Conservation (phyloP, 768 basidiomycete species). For the Pulveroboletus sp. region DNA sequence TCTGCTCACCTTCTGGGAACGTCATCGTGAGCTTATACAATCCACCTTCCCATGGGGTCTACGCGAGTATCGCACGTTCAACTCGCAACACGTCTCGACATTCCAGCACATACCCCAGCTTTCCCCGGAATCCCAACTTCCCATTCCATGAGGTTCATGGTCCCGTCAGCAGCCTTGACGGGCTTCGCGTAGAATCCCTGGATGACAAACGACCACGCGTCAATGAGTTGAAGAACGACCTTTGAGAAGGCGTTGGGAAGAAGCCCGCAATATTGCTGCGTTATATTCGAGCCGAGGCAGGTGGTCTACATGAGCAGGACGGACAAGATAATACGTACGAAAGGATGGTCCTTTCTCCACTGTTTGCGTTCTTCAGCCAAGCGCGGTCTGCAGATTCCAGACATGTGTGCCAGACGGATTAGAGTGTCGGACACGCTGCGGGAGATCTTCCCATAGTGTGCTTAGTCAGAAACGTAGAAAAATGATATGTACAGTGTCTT, state of each 20-base stretch:
- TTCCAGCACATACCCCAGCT: slow-evolving; percentile 55
- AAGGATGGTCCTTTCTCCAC: slow-evolving; percentile 98
- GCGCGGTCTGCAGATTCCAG: slow-evolving; percentile 89
- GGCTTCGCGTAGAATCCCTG: slow-evolving; percentile 99
- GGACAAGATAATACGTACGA: slow-evolving; percentile 54
- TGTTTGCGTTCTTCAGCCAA: slow-evolving; percentile 97
- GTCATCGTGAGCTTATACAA: slow-evolving; percentile 89
- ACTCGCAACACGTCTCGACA: slow-evolving; percentile 7
- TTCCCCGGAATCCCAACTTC: slow-evolving; percentile 99
- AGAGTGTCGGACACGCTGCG: not conserved
- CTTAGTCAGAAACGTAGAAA: slow-evolving; percentile 18
- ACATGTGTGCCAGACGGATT: slow-evolving; percentile 39
- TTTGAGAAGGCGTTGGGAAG: not conserved
- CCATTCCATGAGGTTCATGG: slow-evolving; percentile 97
- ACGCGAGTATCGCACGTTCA: slow-evolving; percentile 14
- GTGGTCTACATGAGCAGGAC: slow-evolving; percentile 1
- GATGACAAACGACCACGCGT: slow-evolving; percentile 3
- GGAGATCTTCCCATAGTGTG: not conserved
- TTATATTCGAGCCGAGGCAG: not conserved
- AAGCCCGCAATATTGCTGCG: not conserved
- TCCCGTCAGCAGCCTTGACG: slow-evolving; percentile 82
- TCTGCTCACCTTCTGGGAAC: slow-evolving; percentile 84
- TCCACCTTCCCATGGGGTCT: slow-evolving; percentile 99
- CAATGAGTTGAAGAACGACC: not conserved
- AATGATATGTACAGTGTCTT: not conserved